phyloP scores from a whole-genome alignment of 495 filamentous ascomycete genomes.

The Penicillium flavigenum region DNA sequence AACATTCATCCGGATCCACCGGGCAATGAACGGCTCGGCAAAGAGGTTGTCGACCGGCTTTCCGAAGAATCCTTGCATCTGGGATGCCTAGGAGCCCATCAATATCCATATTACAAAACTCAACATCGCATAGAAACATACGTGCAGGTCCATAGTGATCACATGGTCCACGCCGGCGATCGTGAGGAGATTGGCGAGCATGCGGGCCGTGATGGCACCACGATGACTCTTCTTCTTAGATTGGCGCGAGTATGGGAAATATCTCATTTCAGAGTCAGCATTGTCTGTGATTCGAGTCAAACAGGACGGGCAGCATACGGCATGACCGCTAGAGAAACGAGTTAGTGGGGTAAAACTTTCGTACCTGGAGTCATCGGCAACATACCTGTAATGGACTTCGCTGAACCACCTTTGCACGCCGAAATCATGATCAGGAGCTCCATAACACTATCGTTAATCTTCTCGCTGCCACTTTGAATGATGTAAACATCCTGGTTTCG shows the following conservation, averaged over 20 bases:
- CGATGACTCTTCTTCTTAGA: conserved; percentile 99
- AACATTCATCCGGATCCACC: conserved; percentile 91
- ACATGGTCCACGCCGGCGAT: conserved; percentile 96
- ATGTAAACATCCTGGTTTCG: conserved; percentile 99
- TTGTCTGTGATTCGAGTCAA: conserved; percentile 33
- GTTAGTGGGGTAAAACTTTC: conserved; percentile 26
- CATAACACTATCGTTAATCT: conserved; percentile 98
- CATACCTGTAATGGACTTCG: conserved; percentile 95
- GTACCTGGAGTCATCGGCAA: conserved; percentile 7
- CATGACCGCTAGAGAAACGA: conserved; percentile 70
- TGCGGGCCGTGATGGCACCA: conserved; percentile 92
- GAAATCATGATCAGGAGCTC: conserved; percentile 98
- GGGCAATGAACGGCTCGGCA: conserved; percentile 91
- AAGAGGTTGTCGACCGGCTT: conserved; percentile 97
- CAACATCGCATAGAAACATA: conserved; percentile 35
- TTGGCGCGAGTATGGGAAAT: conserved; percentile 98
- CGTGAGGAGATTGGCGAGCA: conserved; percentile 91
- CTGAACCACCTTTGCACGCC: conserved; percentile 95
- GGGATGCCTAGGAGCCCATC: conserved; percentile 60
- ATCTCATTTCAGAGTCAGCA: conserved; percentile 56
- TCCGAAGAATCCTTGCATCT: conserved; percentile 99
- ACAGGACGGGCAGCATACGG: conserved; percentile 56
- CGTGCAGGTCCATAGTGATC: conserved; percentile 93
- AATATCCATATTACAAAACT: conserved; percentile 16
- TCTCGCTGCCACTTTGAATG: conserved; percentile 92